phyloP scores from a whole-genome alignment of 192 early-diverging fungal species.

The Coemansia umbellata region DNA sequence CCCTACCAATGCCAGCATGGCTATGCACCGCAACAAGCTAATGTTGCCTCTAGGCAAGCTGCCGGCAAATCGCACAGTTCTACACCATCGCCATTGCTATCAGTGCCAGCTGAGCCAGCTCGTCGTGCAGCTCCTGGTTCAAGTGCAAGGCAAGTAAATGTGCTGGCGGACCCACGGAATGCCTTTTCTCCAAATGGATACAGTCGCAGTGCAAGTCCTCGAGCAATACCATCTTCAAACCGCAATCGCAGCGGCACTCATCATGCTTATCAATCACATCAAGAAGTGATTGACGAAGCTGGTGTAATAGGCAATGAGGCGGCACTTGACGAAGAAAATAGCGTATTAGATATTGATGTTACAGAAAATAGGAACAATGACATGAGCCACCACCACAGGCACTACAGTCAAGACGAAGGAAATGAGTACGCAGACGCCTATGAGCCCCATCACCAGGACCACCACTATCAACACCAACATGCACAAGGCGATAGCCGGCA shows the following conservation, averaged over 20 bases:
- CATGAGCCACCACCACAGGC: background rate
- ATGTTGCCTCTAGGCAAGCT: background rate
- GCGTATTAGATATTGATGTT: background rate
- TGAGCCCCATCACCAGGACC: background rate
- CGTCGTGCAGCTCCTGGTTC: too few relatives aligned
- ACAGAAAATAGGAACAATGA: background rate
- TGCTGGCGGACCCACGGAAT: background rate
- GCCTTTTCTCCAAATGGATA: slow-evolving; percentile 10
- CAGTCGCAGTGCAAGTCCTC: background rate
- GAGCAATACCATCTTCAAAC: background rate
- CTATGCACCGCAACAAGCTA: background rate
- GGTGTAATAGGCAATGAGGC: background rate
- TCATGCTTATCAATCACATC: background rate
- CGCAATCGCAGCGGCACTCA: background rate
- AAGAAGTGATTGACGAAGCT: background rate
- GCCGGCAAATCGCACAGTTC: background rate
- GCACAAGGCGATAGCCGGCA: background rate
- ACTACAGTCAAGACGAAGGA: background rate
- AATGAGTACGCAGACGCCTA: background rate
- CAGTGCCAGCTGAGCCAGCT: too few relatives aligned
- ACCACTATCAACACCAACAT: background rate
- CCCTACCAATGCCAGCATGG: slow-evolving; percentile 1
- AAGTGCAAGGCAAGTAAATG: too few relatives aligned
- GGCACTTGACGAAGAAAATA: background rate
- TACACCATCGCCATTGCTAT: too few relatives aligned